Percentiles rank a stretch among this genome's conserved stretches.
Conservation (phyloP, 345 rosid genomes). For the Eucalyptus guilfoylei region DNA sequence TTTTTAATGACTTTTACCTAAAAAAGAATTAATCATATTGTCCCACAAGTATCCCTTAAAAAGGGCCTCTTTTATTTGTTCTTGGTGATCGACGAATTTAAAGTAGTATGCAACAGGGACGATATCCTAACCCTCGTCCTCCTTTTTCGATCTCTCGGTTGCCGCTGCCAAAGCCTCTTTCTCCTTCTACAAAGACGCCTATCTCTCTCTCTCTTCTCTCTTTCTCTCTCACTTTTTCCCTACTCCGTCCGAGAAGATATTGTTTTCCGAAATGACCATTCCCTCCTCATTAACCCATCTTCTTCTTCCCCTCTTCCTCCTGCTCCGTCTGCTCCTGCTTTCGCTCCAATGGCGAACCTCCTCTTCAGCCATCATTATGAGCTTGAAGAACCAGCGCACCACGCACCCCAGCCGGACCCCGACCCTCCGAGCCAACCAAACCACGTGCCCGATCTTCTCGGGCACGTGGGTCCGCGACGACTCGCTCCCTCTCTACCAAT, state of each 20-base stretch:
- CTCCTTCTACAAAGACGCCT: background rate
- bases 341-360: constrained; percentile 17
- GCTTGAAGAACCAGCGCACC: constrained; percentile 43
- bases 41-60: background rate
- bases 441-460: constrained; percentile 39
- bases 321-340: constrained; percentile 11
- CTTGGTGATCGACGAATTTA: background rate
- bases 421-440: constrained; percentile 40
- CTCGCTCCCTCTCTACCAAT: constrained; percentile 56
- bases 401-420: constrained; percentile 38
- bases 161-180: background rate
- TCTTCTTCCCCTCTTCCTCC: background rate
- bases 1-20: rapidly evolving
- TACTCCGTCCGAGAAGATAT: background rate
- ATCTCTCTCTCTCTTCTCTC: background rate
- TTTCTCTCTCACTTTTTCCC: background rate
- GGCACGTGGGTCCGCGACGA: constrained; percentile 77
- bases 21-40: too few species aligned
- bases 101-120: background rate
- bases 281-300: background rate
- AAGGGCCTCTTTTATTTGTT: background rate
- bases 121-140: background rate
- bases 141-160: background rate
- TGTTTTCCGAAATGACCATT: background rate
- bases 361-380: constrained; percentile 49